phyloP scores from a whole-genome alignment of 2,329 filamentous ascomycete species.

The Fusarium penzigii region DNA sequence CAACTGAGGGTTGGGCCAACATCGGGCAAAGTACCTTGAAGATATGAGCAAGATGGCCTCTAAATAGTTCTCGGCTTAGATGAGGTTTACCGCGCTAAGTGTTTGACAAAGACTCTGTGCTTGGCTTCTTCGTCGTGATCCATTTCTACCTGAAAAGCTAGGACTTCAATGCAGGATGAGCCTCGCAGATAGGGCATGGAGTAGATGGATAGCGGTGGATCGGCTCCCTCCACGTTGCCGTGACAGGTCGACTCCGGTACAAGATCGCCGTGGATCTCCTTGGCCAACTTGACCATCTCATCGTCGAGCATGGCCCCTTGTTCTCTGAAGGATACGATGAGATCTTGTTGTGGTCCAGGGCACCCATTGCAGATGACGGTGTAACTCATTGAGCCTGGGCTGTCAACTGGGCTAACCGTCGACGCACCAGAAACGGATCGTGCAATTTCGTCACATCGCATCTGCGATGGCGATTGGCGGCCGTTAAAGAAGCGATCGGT shows the following conservation, averaged over 20 bases:
- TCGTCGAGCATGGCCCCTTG: conserved; percentile 8
- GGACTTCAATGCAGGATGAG: conserved; percentile 24
- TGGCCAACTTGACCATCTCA: conserved; percentile 24
- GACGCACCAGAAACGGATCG: conserved; percentile 19
- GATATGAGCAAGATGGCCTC: conserved; percentile 8
- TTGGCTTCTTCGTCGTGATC: conserved; percentile 15
- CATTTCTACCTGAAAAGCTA: conserved; percentile 23
- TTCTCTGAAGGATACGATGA: conserved; percentile 19
- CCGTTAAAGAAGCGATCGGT: conserved; percentile 19
- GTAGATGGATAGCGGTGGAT: conserved; percentile 27
- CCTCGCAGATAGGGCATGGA: conserved; percentile 26
- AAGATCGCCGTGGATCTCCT: conserved; percentile 27
- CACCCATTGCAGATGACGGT: conserved; percentile 27
- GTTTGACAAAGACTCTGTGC: conserved; percentile 14
- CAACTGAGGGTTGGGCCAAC: conserved; percentile 15
- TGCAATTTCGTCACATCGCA: conserved; percentile 26
- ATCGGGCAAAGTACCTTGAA: conserved; percentile 30
- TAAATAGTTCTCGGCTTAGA: neutral
- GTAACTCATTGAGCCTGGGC: conserved; percentile 32
- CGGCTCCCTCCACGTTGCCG: conserved; percentile 25
- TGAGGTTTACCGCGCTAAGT: conserved; percentile 14
- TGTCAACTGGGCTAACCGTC: conserved; percentile 23
- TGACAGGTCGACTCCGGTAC: conserved; percentile 25
- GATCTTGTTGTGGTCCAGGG: conserved; percentile 7
- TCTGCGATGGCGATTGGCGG: conserved; percentile 24